Conservation (phyloP, 176 grass and related monocot genomes). For the Dactylis glomerata region DNA sequence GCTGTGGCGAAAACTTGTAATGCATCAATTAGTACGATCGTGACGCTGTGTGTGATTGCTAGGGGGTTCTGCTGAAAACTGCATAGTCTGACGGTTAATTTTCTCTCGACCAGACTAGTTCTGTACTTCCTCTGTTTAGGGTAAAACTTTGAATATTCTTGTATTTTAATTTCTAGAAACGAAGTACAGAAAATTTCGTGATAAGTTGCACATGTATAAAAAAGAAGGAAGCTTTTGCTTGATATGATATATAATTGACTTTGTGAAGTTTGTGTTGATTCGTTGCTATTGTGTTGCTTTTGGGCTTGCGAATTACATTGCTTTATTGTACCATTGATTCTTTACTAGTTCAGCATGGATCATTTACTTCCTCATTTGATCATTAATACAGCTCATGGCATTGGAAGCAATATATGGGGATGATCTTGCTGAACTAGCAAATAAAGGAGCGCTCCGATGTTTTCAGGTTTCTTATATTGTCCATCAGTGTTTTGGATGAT, state of each 20-base stretch:
- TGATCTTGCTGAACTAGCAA: constrained; percentile 26
- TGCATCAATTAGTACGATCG: background rate
- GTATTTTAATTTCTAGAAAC: background rate
- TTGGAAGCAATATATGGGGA: constrained; percentile 53
- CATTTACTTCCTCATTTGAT: background rate
- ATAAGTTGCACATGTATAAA: background rate
- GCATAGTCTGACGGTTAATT: background rate
- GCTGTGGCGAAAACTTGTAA: background rate
- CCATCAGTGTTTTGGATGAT: background rate
- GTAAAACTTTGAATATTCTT: background rate
- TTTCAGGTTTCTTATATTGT: constrained; percentile 41
- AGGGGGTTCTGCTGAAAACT: background rate
- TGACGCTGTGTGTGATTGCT: background rate
- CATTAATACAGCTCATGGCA: constrained; percentile 35
- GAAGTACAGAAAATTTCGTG: background rate
- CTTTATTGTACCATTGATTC: background rate
- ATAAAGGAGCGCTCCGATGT: constrained; percentile 35
- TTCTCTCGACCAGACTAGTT: background rate
- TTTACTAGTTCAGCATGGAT: background rate
- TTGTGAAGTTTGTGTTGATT: background rate
- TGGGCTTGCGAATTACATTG: background rate
- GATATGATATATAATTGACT: background rate
- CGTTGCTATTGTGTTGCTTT: background rate
- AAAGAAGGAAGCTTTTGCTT: background rate
- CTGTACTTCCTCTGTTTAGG: background rate